Evolutionary conservation across 495 filamentous ascomycete species (phyloP).

Genomic region (Talaromyces adpressus): DNA sequence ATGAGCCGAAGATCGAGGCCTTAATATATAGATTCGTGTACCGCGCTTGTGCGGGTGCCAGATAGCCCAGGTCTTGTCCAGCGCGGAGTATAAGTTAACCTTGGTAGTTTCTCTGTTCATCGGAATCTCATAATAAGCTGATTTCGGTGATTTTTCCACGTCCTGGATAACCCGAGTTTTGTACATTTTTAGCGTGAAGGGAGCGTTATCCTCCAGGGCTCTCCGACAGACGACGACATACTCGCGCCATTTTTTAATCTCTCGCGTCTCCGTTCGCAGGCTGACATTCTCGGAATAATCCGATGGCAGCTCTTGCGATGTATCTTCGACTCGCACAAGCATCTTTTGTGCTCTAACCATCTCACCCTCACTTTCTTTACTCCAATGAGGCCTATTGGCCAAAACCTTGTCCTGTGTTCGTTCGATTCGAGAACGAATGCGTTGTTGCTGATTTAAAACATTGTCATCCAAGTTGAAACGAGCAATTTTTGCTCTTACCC

Average conservation of each 20-base stretch:
- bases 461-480: conserved; percentile 44
- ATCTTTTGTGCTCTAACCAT: conserved; percentile 70
- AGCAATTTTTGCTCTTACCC: conserved; percentile 19
- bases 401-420: conserved; percentile 33
- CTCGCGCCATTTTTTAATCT: conserved; percentile 64
- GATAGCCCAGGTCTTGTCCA: conserved; percentile 67
- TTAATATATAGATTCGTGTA: conserved; percentile 61
- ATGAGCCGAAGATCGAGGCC: conserved; percentile 56
- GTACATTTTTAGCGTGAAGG: conserved; percentile 60
- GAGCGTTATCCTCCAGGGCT: conserved; percentile 42
- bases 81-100: conserved; percentile 63
- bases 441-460: conserved; percentile 30
- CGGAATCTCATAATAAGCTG: conserved; percentile 49
- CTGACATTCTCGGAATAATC: conserved; percentile 66
- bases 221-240: conserved; percentile 64
- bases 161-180: conserved; percentile 63
- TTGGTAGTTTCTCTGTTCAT: conserved; percentile 45
- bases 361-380: conserved; percentile 48
- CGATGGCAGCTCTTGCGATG: conserved; percentile 45
- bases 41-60: conserved; percentile 52
- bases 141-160: conserved; percentile 45
- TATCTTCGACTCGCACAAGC: conserved; percentile 60
- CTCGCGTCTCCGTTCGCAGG: conserved; percentile 50
- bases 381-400: conserved; percentile 30
- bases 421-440: conserved; percentile 25